phyloP scores from a whole-genome alignment of 306 rosid genomes.

The Sindora glabra region DNA sequence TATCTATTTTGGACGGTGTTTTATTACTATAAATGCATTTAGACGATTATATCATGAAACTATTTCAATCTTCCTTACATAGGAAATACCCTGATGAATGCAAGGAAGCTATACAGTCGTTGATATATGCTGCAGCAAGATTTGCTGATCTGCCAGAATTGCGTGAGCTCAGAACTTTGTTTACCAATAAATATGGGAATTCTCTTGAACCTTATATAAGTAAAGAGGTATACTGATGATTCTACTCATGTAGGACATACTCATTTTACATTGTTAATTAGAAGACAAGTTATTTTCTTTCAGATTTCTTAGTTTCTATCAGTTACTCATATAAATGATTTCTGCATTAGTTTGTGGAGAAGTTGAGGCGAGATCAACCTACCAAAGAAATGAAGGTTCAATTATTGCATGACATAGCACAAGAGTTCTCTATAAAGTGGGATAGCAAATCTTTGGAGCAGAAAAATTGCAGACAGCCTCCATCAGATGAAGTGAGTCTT shows the following conservation, averaged over 20 bases:
- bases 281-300: background rate
- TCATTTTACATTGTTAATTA: background rate
- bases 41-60: background rate
- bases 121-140: conserved; percentile 73
- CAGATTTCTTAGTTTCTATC: background rate
- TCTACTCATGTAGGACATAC: background rate
- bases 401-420: conserved; percentile 55
- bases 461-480: conserved; percentile 28
- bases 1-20: too few species aligned
- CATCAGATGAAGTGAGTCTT: conserved; percentile 32
- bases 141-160: conserved; percentile 70
- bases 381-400: conserved; percentile 57
- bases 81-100: conserved; percentile 93
- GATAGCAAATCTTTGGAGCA: conserved; percentile 50
- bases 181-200: conserved; percentile 45
- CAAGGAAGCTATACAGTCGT: conserved; percentile 66
- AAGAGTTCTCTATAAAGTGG: conserved; percentile 62
- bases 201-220: conserved; percentile 38
- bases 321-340: background rate
- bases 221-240: conserved; percentile 49
- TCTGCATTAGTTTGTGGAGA: conserved; percentile 48
- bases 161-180: conserved; percentile 52
- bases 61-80: background rate
- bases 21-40: too few species aligned
- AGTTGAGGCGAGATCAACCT: conserved; percentile 28